Evolutionary conservation across 768 basidiomycete genomes (phyloP), one percentile per base, ranked within the genome.

Genomic region (Suillus brevipes): DNA sequence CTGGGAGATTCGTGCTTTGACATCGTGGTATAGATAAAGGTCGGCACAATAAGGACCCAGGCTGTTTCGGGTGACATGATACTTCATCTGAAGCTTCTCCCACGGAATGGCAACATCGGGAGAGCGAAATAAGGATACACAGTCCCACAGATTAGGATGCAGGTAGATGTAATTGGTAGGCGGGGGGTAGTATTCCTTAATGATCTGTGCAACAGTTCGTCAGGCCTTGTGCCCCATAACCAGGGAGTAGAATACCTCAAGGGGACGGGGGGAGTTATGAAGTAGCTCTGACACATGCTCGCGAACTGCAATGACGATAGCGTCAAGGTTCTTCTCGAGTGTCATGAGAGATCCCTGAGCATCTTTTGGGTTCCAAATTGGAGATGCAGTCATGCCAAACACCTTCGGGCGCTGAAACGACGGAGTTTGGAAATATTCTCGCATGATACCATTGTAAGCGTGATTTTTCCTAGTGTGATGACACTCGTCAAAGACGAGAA

Each of bases 371-470:
- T 92, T 91, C 89, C 90, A 94, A 31, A 94, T 87, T 0, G 94
- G 94, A 20, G 92, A 94, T 0, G 95, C 95, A 0, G 95, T 96
- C 89, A 97, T 91, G 4, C 95, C 95, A 66, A 96, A 92, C n/a
- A 97, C 82, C 73, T 91, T 94, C 12, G 92, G 91, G n/a, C 89
- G 81, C 23, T 78, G 70, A 1, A 70, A 59, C 34, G 49, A 70
- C 47, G 77, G 81, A 52, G 73, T 79, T 61, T 80, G 80, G 66
- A 82, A 87, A 72, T 87, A 85, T 56, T 87, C 81, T 23, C 79
- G 78, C 84, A 88, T 85, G 63, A 88, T 84, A 23, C 81, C 81
- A 60, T 85, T 85, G 64, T 85, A 85, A 0, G 86, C 82, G 62
- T 87, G 83, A 62, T 84, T 84, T 70, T 85, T 86, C 61, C 80